phyloP scores from a whole-genome alignment of 371 early-diverging fungal genomes.

The Zopfochytrium polystomum region DNA sequence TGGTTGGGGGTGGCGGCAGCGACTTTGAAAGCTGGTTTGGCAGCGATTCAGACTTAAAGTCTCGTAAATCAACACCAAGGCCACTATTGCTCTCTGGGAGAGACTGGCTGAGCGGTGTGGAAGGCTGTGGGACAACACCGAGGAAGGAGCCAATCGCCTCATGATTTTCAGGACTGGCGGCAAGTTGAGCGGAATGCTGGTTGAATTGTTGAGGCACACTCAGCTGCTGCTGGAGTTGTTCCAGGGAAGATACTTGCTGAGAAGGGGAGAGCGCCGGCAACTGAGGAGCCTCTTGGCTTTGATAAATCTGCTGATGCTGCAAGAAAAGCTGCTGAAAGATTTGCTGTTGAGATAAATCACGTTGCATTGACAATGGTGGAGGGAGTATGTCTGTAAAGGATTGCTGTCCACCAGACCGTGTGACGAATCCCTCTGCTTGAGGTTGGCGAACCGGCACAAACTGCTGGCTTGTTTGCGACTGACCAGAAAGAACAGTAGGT shows the following conservation, averaged over 20 bases:
- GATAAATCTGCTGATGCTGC: constrained; percentile 9
- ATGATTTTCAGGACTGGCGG: neutral
- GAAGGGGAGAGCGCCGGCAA: neutral
- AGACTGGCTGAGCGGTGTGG: neutral
- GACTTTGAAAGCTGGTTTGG: too few species aligned
- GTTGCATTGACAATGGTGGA: neutral
- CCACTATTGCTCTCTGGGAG: too few species aligned
- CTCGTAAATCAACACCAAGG: too few species aligned
- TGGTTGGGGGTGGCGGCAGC: too few species aligned
- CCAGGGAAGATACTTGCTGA: neutral
- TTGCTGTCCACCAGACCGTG: too few species aligned
- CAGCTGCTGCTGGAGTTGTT: neutral
- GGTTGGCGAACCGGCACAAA: too few species aligned
- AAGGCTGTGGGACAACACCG: neutral
- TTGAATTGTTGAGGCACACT: neutral
- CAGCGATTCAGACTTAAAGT: too few species aligned
- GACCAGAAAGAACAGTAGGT: neutral
- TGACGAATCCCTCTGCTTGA: neutral
- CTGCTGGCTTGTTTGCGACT: too few species aligned
- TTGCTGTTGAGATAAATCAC: neutral
- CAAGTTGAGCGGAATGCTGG: too few species aligned
- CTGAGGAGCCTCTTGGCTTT: neutral
- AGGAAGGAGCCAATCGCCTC: neutral
- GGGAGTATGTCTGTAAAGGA: neutral
- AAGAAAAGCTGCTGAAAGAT: neutral